Base-by-base conservation (phyloP, 768 basidiomycete genomes). In the Candolleomyces efflorescens region DNA sequence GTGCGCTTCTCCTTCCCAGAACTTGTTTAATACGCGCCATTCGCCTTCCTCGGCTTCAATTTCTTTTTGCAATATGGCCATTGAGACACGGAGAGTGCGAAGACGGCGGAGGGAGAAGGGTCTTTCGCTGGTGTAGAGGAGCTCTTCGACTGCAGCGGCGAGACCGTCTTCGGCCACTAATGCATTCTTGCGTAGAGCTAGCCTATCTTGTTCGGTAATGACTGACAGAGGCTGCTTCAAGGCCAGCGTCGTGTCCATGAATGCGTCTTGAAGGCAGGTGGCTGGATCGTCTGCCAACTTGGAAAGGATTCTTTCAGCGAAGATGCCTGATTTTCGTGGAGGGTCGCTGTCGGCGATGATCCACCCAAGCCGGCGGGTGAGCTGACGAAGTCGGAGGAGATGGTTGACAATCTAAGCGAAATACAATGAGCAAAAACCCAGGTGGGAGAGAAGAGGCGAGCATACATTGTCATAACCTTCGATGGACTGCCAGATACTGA, bases 381-480 rank as follows among this genome's bases (percentile, higher is more conserved):
- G 79, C 67, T 90, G 89, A 5, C 85, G 83, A 23, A 91, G 70
- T 15, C 89, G 76, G 13, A 93, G 73, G 7, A 90, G 75, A 64
- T 87, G 86, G 60, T 90, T 87, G 27, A 89, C 79, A 48, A 92
- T 87, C 90, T 86, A 63, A n/a, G 18, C 32, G 9, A 27, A 27
- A 9, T 37, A 59, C 47, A 18, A 44, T 63, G 27, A 68, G 68
- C 27, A 45, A 53, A n/a, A 7, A 45, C 43, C 32, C 20, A 2
- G 11, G 26, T 13, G 7, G 27, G 27, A 37, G 54, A 10, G 6
- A 60, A 18, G 11, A 18, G 45, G 44, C 36, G 32, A 53, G 51
- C 58, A 53, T 41, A 90, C 90, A 75, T 90, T 86, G 45, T 84
- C 78, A 67, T 92, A 92, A 7, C 87, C 89, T 26, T 86, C 82